Evolutionary conservation across 768 basidiomycete genomes (phyloP).

Genomic region (Hypsizygus marmoreus): DNA sequence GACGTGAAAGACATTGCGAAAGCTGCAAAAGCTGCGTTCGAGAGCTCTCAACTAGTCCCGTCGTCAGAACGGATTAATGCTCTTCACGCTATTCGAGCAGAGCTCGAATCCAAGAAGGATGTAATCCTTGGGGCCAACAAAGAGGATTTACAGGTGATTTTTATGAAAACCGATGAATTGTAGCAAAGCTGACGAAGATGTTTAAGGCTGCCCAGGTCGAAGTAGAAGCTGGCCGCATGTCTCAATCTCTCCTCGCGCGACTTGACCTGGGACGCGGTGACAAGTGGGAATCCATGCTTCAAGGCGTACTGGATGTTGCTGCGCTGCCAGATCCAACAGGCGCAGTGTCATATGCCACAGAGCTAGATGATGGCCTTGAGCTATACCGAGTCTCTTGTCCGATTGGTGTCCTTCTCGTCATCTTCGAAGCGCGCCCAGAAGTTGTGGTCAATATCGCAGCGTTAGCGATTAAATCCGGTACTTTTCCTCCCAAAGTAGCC

Average conservation of each 20-base stretch:
- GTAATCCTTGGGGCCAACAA: constrained; percentile 81
- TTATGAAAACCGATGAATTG: no score
- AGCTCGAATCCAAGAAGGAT: constrained; percentile 63
- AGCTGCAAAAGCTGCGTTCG: constrained; percentile 82
- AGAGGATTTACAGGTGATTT: constrained; percentile 80
- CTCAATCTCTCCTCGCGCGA: constrained; percentile 79
- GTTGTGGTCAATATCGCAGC: constrained; percentile 97
- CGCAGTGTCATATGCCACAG: constrained; percentile 82
- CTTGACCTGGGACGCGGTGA: constrained; percentile 77
- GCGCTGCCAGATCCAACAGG: constrained; percentile 86
- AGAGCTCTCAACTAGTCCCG: constrained; percentile 80
- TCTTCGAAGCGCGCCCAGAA: constrained; percentile 97
- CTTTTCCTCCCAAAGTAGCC: constrained; percentile 17
- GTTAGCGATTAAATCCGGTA: constrained; percentile 95
- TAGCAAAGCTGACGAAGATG: no score
- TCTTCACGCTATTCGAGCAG: constrained; percentile 65
- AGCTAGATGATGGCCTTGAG: constrained; percentile 84
- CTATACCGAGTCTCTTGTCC: constrained; percentile 95
- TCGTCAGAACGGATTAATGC: constrained; percentile 70
- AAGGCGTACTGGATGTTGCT: constrained; percentile 88
- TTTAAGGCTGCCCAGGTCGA: constrained; percentile 72
- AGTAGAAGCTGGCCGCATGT: constrained; percentile 84
- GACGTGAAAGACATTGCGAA: constrained; percentile 67
- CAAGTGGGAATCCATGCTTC: constrained; percentile 95
- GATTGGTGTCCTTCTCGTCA: constrained; percentile 93